Conservation (phyloP, 208 protist species). For the Acanthamoeba pearcei region DNA sequence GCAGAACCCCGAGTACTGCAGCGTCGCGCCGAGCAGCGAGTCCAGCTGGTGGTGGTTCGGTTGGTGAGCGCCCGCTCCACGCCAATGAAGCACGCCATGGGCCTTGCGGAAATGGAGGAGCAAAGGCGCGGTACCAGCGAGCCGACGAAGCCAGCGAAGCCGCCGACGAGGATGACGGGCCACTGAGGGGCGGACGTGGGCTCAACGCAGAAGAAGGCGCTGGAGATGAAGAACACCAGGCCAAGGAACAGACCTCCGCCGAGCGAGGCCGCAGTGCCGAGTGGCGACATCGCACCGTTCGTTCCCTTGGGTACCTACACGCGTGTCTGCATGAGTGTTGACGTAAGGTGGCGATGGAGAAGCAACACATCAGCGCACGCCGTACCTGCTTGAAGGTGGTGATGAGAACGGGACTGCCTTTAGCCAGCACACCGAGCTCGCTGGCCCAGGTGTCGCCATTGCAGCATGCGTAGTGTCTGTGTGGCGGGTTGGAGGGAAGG, state of each 20-base stretch:
- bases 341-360: neutral
- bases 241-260: slow-evolving; percentile 81
- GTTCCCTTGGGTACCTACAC: slow-evolving; percentile 79
- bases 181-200: neutral
- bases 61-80: neutral
- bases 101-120: neutral
- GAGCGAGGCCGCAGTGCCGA: slow-evolving; percentile 68
- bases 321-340: neutral
- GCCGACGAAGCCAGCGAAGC: slow-evolving; percentile 77
- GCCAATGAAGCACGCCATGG: neutral
- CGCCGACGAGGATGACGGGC: slow-evolving; percentile 75
- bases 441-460: slow-evolving; percentile 86
- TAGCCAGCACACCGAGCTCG: slow-evolving; percentile 82
- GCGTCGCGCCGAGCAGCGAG: slow-evolving; percentile 79
- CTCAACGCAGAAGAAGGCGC: neutral
- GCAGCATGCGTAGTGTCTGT: slow-evolving; percentile 82
- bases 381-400: slow-evolving; percentile 73
- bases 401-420: slow-evolving; percentile 74
- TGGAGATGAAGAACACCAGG: slow-evolving; percentile 66
- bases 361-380: neutral
- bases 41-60: slow-evolving; percentile 67
- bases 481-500: neutral
- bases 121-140: slow-evolving; percentile 61
- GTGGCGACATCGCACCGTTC: slow-evolving; percentile 76
- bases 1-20: slow-evolving; percentile 80